Base-by-base conservation (phyloP, 2,329 filamentous ascomycete species). In the Berkeleyomyces rouxiae region DNA sequence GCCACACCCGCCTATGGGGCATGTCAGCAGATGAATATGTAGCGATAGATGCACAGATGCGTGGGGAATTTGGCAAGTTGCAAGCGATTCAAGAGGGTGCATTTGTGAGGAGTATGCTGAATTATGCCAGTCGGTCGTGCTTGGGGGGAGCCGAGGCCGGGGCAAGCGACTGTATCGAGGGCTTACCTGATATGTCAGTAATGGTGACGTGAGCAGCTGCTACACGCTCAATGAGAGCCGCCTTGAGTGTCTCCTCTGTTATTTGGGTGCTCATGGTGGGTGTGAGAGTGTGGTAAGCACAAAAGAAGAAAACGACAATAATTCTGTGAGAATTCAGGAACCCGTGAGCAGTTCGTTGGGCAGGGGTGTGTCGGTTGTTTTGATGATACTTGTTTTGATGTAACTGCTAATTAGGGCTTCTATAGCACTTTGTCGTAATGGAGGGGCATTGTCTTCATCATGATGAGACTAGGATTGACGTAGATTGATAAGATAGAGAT, bases 101-200 rank as follows among this genome's bases (percentile, higher is more conserved):
- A n/a, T 49, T 23, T n/a, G 46, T n/a, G 10, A 13, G 31, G n/a
- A 7, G 31, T 49, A 36, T 39, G 10, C 39, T 55, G 33, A 16
- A 7, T 11, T 13, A 39, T 36, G 10, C 33, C 39, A 36, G 51
- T 55, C 36, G 33, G 51, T 36, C 33, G 10, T 55, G 33, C n/a
- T 55, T 37, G 49, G 49, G 36, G 13, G 33, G 5, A 55, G 33
- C 7, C 2, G 51, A 23, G 33, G 51, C 6, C 51, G n/a, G 16
- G 39, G 51, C 51, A n/a, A 13, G 43, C 13, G n/a, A n/a, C 0
- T 55, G 51, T 31, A 55, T 55, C 63, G 62, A 44, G 57, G 36
- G 71, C 77, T 64, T 81, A 95, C 91, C 92, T 67, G 90, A 96
- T 78, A 95, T 84, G 75, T 97, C 92, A 67, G 88, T 87, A 68